Base-by-base conservation (phyloP, 148 eudicot species). In the Rhododendron simsii region DNA sequence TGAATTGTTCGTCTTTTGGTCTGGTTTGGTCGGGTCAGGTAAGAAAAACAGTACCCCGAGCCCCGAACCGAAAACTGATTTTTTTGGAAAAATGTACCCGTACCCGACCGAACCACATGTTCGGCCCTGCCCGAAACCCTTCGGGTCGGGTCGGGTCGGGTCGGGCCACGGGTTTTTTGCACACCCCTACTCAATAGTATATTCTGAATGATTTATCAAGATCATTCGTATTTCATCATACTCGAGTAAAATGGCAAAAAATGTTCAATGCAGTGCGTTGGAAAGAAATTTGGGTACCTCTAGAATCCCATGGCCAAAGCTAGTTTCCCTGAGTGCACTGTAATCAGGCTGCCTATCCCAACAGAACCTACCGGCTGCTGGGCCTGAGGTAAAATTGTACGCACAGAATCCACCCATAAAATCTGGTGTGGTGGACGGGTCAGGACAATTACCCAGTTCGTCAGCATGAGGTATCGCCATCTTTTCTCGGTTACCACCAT, bases 401-500 rank as follows among this genome's bases (percentile, higher is more conserved):
- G 99, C 99, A 80, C 99, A 97, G 71, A 94, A 97, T 48, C 99
- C 98, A 8, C 98, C 95, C 95, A 97, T 97, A 87, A 76, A 90
- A 84, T 95, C 99, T 4, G 98, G 98, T 55, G 98, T 94, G 47
- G 88, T 88, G 23, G 91, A 88, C 65, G 99, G 99, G 53, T 93
- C 95, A 10, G 99, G 98, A 87, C 99, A 97, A 73, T 92, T 88
- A 18, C 95, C 98, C 8, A 93, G 93, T 81, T 93, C 99, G 84
- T 97, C 99, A 28, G 96, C 96, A 86, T 95, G 98, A 77, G 79
- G 83, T 44, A 94, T 86, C 7, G 99, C 94, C 99, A 97, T 97
- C 91, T 97, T 97, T 89, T 97, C 99, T 82, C 98, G 86, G 86
- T 97, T 97, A 18, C 99, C 99, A 73, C 99, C 99, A 87, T 97